Evolutionary conservation across 139 green algal genomes (phyloP).

Genomic region (Micractinium sp.): DNA sequence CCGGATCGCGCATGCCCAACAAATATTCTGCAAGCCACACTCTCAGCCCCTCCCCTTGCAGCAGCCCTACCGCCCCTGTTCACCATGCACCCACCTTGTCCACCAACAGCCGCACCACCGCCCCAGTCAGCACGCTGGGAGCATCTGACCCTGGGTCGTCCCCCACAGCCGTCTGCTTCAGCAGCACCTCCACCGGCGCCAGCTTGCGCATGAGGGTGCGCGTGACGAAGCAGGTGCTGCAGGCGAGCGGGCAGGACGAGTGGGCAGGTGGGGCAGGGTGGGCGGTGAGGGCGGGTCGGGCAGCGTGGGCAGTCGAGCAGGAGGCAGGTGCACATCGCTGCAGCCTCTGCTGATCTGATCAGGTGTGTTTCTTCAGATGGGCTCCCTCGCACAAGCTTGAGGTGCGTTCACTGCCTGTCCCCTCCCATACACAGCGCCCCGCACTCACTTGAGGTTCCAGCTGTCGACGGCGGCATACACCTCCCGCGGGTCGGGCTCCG

Average conservation of each 20-base stretch:
- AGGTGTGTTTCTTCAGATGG: not conserved
- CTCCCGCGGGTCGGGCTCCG: conserved; percentile 9
- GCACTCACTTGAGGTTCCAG: conserved; percentile 3
- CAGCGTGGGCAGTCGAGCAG: not conserved
- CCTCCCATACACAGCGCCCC: not conserved
- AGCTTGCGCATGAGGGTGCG: conserved; percentile 21
- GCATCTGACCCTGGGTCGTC: not conserved
- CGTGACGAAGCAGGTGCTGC: conserved; percentile 22
- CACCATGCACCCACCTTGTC: not conserved
- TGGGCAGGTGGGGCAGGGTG: too few relatives aligned
- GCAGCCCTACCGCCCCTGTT: not conserved
- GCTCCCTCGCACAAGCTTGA: not conserved
- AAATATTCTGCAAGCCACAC: not conserved
- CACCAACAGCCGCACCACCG: conserved; percentile 24
- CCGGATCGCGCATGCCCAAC: too few relatives aligned
- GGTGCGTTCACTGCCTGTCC: not conserved
- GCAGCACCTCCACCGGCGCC: conserved; percentile 7
- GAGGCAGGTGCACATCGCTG: not conserved
- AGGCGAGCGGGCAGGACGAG: not conserved
- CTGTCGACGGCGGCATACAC: conserved; percentile 9
- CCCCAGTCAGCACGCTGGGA: conserved; percentile 21
- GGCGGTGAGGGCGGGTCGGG: too few relatives aligned
- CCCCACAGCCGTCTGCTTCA: not conserved
- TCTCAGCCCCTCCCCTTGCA: not conserved
- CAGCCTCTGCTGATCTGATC: not conserved